A percentile compares a stretch with the other conserved stretches of the same genome.
phyloP scores from a whole-genome alignment of 148 eudicot genomes.

The Spergularia bocconei region DNA sequence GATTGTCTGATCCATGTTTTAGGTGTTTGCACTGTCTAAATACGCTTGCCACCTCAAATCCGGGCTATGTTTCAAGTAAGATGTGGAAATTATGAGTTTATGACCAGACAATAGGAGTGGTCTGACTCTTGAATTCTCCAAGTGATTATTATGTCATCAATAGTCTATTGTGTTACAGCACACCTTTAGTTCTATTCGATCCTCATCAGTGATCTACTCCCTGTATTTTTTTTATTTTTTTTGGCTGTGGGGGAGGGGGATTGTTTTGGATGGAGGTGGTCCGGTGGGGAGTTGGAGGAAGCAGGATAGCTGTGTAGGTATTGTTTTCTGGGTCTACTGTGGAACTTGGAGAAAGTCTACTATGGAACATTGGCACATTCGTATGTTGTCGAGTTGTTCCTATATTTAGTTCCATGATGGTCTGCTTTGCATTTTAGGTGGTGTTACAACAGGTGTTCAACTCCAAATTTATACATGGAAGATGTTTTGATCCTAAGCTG shows the following conservation, averaged over 20 bases:
- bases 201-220: background rate
- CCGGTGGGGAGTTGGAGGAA: too few relatives aligned
- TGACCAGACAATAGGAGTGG: slow-evolving; percentile 1
- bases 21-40: background rate
- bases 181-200: background rate
- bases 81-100: background rate
- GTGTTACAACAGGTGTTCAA: too few relatives aligned
- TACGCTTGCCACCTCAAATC: background rate
- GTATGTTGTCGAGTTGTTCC: too few relatives aligned
- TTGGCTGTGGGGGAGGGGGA: too few relatives aligned
- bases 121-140: background rate
- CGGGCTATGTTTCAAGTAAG: background rate
- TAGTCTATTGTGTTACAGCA: background rate
- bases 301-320: background rate
- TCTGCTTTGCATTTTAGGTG: too few relatives aligned
- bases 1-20: background rate
- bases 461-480: too few relatives aligned
- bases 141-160: background rate
- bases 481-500: too few relatives aligned
- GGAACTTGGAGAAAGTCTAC: background rate
- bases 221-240: background rate
- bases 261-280: too few relatives aligned
- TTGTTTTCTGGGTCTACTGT: background rate
- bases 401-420: too few relatives aligned
- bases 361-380: too few relatives aligned